Percentiles rank a stretch among this genome's conserved stretches.
Evolutionary conservation across 2,329 filamentous ascomycete species (phyloP).

Genomic region (Alternaria metachromatica): DNA sequence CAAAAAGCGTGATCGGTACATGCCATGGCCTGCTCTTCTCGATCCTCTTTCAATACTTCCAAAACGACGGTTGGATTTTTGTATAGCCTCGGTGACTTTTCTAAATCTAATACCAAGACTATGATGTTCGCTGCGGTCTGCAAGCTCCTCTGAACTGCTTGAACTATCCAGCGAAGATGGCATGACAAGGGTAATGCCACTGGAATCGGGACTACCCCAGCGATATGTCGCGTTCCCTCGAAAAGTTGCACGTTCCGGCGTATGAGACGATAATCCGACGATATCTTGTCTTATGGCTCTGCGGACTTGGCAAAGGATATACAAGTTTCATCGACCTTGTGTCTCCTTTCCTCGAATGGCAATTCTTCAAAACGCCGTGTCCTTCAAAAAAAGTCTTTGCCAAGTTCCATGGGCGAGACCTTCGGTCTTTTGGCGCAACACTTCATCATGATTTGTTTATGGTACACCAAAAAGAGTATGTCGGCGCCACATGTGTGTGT

Average conservation of each 20-base stretch:
- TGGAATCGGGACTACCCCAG: background rate
- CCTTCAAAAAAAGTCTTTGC: background rate
- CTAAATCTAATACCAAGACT: background rate
- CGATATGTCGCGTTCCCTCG: background rate
- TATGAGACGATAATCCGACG: background rate
- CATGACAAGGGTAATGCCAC: background rate
- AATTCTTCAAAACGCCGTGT: background rate
- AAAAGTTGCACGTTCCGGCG: background rate
- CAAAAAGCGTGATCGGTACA: too few species aligned
- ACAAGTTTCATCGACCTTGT: background rate
- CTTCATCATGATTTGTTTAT: background rate
- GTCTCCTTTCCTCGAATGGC: background rate
- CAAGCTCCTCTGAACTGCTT: background rate
- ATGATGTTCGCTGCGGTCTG: background rate
- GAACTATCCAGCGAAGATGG: fast-evolving
- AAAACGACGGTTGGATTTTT: background rate
- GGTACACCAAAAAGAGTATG: background rate
- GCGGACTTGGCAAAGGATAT: fast-evolving
- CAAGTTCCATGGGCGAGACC: background rate
- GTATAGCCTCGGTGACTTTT: background rate
- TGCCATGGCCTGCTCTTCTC: background rate
- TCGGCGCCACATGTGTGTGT: background rate
- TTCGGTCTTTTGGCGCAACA: background rate
- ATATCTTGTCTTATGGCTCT: background rate
- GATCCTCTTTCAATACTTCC: background rate